Base-by-base conservation (phyloP, 768 basidiomycete genomes). In the Boletus edulis region DNA sequence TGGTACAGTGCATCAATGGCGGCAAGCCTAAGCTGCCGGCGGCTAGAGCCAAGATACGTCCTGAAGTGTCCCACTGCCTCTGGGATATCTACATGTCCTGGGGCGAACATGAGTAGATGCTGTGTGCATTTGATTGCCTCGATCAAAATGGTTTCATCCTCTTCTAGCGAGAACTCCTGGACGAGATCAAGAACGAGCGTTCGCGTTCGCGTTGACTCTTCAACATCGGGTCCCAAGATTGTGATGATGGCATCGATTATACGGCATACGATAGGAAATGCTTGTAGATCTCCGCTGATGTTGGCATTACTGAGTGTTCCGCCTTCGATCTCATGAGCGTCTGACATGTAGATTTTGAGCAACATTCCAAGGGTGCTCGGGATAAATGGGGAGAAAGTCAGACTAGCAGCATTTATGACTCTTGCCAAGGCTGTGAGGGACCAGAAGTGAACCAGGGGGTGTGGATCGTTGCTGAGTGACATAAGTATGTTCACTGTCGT, bases 1-100 rank as follows among this genome's bases (percentile, higher is more conserved):
- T 98, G 95, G 69, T 99, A 99, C 7, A 99, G 74, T 0, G 91
- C 94, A 66, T 98, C 93, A 70, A 98, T 96, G 0, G 95, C 91
- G 12, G 95, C 94, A 6, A 96, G 80, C 72, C 95, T 97, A 51
- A 97, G 80, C 6, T 93, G 90, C 39, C 93, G 76, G 15, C 91
- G 81, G 10, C 87, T 79, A 1, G 94, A 96, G 1, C 84, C 82
- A 20, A 98, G 80, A 70, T 98, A 83, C 1, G 77, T 74, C 42
- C 91, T 81, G 72, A 98, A 93, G 35, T 80, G 85, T 40, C 79
- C 75, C 24, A 98, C 88, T 9, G 95, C 78, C 37, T 84, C 83
- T 1, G 93, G 89, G 13, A 94, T 82, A 55, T 94, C 79, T 53
- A 93, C 84, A 50, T 91, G 81, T 58, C 91, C 84, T 0, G 94